These are phyloP conservation scores for Populus hybrid DNA, from an alignment of 441 rosid species.

Conservation along the genomic window DNA sequence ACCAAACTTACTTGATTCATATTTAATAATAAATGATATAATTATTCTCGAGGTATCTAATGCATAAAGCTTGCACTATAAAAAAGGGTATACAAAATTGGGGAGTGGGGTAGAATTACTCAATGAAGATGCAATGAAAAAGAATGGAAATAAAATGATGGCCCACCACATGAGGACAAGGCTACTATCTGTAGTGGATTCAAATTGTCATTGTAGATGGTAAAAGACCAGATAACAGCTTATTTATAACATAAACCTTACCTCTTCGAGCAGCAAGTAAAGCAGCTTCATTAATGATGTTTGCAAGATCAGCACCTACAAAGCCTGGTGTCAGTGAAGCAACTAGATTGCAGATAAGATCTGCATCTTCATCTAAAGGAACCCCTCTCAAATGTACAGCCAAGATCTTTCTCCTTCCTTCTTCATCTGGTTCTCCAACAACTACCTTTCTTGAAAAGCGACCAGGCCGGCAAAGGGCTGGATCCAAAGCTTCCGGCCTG, in stretches of 20 bases:
- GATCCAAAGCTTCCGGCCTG: slow-evolving; percentile 91
- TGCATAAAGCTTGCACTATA: background rate
- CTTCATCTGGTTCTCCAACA: slow-evolving; percentile 80
- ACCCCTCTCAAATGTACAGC: slow-evolving; percentile 67
- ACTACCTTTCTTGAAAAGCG: slow-evolving; percentile 80
- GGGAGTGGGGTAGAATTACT: background rate
- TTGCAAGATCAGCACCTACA: slow-evolving; percentile 93
- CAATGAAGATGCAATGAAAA: background rate
- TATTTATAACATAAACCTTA: slow-evolving; percentile 23
- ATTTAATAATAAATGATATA: background rate
- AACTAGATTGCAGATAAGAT: slow-evolving; percentile 55
- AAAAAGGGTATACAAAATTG: background rate
- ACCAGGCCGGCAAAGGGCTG: slow-evolving; percentile 88
- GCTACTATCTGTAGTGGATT: background rate
- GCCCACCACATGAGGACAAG: background rate
- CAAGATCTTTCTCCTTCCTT: slow-evolving; percentile 78
- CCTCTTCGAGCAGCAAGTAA: slow-evolving; percentile 94
- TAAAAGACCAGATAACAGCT: background rate
- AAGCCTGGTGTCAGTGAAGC: slow-evolving; percentile 70
- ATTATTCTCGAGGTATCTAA: background rate
- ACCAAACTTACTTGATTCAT: background rate
- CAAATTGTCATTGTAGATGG: background rate
- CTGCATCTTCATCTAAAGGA: slow-evolving; percentile 66
- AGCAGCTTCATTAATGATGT: slow-evolving; percentile 89
- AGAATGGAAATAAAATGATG: background rate